Base-by-base conservation (phyloP, 768 basidiomycete genomes). In the Austroboletus eburneus region DNA sequence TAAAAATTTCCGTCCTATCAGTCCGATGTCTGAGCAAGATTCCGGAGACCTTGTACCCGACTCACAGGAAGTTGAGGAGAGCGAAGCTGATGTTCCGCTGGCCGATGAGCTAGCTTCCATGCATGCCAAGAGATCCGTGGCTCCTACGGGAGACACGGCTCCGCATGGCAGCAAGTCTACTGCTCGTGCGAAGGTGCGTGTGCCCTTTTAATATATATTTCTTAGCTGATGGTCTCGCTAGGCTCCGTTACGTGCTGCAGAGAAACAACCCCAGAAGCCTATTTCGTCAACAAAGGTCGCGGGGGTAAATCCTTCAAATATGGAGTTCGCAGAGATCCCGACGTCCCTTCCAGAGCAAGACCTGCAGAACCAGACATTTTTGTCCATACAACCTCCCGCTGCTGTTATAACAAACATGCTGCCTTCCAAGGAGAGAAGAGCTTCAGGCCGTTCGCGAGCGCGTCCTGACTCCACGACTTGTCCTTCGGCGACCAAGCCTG, bases 341-440 rank as follows among this genome's bases (percentile, higher is more conserved):
- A 83, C 82, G 0, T 86, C 83, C 16, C 66, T 78, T 36, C 80
- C 82, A 3, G 74, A 76, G 32, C 76, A 83, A 57, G 78, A 80
- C 35, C 56, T 59, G 27, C 56, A 53, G 14, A 36, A 25, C 16
- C 49, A 57, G n/a, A 22, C 48, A 6, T 39, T 32, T 10, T 45
- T 54, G 36, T 43, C 43, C 27, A 46, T 14, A 25, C 50, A 48
- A 30, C 43, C 42, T 30, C 57, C 49, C n/a, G n/a, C n/a, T 38
- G 33, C 27, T 18, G 22, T 42, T 38, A 23, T 39, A 20, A 41
- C 41, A 16, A 48, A 43, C 18, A 17, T 43, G 9, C 42, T 20
- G 23, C 33, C 51, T 43, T 36, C 42, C 16, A 56, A 50, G 46
- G 45, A 46, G 38, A 48, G 39, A 22, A 44, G 27, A 36, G 20